A percentile compares a stretch with the other conserved stretches of the same genome.
phyloP scores from a whole-genome alignment of 805 yeast genomes.

The Candida tallmaniae region DNA sequence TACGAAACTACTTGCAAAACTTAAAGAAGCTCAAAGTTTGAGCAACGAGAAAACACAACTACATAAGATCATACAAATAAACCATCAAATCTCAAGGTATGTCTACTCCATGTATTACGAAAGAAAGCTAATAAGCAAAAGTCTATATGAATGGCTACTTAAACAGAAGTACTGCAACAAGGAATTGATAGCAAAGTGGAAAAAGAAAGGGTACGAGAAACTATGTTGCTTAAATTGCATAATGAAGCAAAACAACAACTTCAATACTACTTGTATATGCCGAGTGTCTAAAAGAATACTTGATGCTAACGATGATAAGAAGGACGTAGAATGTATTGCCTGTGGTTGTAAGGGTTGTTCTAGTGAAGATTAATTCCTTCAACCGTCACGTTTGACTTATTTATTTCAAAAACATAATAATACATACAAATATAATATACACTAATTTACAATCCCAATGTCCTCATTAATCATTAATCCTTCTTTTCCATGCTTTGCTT shows the following conservation, averaged over 20 bases:
- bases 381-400: background rate
- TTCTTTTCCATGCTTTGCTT: conserved; percentile 1
- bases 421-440: conserved; percentile 5
- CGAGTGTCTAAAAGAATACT: conserved; percentile 69
- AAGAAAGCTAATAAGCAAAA: conserved; percentile 59
- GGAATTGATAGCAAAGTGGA: conserved; percentile 75
- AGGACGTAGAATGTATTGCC: conserved; percentile 54
- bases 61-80: conserved; percentile 68
- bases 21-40: conserved; percentile 48
- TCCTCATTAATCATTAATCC: background rate
- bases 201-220: conserved; percentile 79
- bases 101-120: conserved; percentile 70
- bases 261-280: conserved; percentile 74
- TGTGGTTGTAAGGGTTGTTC: conserved; percentile 89
- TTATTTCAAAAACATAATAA: conserved; percentile 1
- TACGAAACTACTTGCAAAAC: conserved; percentile 49
- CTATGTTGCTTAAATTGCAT: conserved; percentile 83
- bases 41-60: conserved; percentile 51
- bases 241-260: conserved; percentile 54
- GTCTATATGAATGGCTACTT: conserved; percentile 70
- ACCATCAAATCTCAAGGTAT: conserved; percentile 73
- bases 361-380: conserved; percentile 51
- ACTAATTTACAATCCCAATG: conserved; percentile 5
- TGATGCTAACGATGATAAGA: conserved; percentile 24
- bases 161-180: conserved; percentile 64